Evolutionary conservation across 148 eudicot genomes (phyloP).

Genomic region (Vaccinium corymbosum): DNA sequence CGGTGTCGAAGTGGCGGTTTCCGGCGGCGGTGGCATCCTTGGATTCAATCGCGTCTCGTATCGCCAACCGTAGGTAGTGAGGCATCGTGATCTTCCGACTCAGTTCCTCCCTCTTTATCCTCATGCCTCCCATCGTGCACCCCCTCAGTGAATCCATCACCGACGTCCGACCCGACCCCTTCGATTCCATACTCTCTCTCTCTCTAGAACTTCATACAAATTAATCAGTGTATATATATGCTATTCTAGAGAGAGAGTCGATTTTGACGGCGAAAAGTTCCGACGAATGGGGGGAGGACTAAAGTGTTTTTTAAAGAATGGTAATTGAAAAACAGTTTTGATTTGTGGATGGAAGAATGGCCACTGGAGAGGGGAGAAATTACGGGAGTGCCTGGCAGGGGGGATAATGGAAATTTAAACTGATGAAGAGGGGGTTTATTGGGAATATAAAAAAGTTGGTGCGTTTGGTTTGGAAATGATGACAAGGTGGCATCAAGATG

Average conservation of each 20-base stretch:
- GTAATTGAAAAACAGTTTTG: neutral
- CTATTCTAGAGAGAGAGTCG: neutral
- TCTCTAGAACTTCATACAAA: neutral
- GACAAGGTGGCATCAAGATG: neutral
- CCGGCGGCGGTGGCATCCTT: constrained; percentile 28
- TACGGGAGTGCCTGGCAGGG: neutral
- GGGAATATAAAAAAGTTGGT: neutral
- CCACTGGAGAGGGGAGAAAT: neutral
- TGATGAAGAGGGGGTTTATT: neutral
- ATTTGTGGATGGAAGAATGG: neutral
- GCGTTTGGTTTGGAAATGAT: neutral
- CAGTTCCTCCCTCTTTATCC: constrained; percentile 49
- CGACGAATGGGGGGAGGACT: neutral
- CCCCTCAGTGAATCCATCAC: constrained; percentile 62
- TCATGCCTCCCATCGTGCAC: constrained; percentile 47
- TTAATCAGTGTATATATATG: neutral
- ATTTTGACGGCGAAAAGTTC: neutral
- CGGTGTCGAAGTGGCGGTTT: constrained; percentile 17
- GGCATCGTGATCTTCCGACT: constrained; percentile 49
- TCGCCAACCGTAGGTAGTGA: constrained; percentile 52
- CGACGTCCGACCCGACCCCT: constrained; percentile 51
- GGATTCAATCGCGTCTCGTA: constrained; percentile 48
- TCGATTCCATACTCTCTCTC: constrained; percentile 24
- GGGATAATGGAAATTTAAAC: neutral
- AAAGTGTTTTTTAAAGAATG: neutral